Percentiles rank a stretch among this genome's conserved stretches.
Conservation (phyloP, 139 green algal species). For the Chlamydomonas schloesseri region DNA sequence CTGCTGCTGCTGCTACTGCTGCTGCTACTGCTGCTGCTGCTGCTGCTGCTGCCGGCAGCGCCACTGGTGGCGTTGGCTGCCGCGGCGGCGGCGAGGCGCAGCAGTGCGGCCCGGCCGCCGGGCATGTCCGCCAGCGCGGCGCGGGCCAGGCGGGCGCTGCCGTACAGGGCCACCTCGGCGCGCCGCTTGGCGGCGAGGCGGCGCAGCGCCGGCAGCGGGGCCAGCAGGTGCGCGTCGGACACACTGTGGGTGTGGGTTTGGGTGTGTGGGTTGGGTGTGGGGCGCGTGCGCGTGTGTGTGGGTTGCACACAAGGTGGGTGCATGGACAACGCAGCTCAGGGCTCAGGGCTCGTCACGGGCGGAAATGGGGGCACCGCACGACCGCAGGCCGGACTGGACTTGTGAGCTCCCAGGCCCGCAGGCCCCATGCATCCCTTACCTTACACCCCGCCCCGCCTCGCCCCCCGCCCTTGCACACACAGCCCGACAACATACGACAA, state of each 20-base stretch:
- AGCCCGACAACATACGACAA: too few relatives aligned
- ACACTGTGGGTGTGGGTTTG: neutral
- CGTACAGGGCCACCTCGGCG: constrained; percentile 16
- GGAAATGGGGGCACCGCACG: too few relatives aligned
- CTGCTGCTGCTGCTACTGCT: neutral
- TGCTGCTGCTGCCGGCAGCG: neutral
- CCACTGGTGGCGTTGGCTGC: neutral
- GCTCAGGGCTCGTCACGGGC: too few relatives aligned
- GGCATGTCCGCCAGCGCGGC: neutral
- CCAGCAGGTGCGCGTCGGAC: constrained; percentile 7
- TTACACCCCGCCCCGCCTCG: too few relatives aligned
- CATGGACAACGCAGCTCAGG: too few relatives aligned
- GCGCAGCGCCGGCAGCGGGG: constrained; percentile 1
- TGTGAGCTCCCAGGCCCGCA: too few relatives aligned
- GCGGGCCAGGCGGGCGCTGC: neutral
- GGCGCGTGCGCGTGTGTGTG: too few relatives aligned
- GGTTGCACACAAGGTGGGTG: too few relatives aligned
- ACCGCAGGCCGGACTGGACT: too few relatives aligned
- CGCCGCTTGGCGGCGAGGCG: constrained; percentile 33
- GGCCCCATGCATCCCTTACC: too few relatives aligned
- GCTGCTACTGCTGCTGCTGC: neutral
- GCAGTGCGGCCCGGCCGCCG: neutral
- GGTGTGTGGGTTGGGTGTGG: too few relatives aligned
- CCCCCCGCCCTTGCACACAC: too few relatives aligned
- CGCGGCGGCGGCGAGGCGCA: neutral